Evolutionary conservation across 805 yeast genomes (phyloP).

Genomic region (Cephaloascus fragrans): DNA sequence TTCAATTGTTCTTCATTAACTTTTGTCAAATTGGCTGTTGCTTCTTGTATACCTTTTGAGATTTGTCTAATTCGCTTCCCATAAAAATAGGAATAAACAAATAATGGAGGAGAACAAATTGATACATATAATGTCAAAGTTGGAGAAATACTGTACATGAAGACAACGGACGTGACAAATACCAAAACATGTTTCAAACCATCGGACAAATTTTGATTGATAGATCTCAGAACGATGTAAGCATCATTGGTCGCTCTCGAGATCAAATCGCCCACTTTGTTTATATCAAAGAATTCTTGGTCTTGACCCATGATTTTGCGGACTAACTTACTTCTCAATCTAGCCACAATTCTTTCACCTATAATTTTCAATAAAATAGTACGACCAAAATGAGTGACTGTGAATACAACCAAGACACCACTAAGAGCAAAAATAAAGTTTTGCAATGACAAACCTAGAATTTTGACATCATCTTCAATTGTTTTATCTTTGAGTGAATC

Average conservation of each 20-base stretch:
- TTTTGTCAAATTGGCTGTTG: constrained; percentile 33
- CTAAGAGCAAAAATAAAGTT: background rate
- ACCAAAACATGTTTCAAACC: constrained; percentile 28
- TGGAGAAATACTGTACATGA: constrained; percentile 35
- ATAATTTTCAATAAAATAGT: constrained; percentile 16
- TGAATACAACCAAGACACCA: background rate
- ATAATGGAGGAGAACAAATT: constrained; percentile 34
- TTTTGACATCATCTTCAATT: constrained; percentile 11
- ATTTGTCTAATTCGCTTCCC: constrained; percentile 31
- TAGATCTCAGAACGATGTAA: constrained; percentile 32
- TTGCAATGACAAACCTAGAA: constrained; percentile 1
- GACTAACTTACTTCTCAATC: constrained; percentile 30
- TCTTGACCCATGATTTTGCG: constrained; percentile 31
- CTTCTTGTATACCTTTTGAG: constrained; percentile 30
- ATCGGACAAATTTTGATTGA: constrained; percentile 32
- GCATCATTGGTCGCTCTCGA: constrained; percentile 35
- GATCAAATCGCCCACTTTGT: constrained; percentile 36
- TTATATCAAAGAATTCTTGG: constrained; percentile 30
- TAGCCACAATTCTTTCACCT: constrained; percentile 34
- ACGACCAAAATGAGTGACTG: background rate
- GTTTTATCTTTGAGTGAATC: constrained; percentile 33
- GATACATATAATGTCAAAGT: constrained; percentile 31
- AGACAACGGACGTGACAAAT: constrained; percentile 30
- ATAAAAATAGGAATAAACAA: constrained; percentile 34
- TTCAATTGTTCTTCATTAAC: constrained; percentile 33